Base-by-base conservation (phyloP, 768 basidiomycete genomes). In the Tylopilus sp. region DNA sequence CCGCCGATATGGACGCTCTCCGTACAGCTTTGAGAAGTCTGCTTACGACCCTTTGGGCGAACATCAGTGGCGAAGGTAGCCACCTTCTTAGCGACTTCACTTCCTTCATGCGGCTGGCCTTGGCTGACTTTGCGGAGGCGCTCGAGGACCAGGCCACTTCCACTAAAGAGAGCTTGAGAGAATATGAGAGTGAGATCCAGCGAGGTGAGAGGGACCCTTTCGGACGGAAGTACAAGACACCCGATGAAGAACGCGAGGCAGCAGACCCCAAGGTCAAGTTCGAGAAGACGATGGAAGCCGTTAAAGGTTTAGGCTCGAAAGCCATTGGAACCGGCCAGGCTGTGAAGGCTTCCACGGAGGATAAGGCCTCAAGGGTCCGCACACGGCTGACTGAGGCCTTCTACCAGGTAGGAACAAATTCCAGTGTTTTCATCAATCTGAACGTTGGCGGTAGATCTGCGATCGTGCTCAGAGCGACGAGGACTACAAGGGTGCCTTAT, bases 71-170 rank as follows among this genome's bases (percentile, higher is more conserved):
- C 4, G 85, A 86, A 63, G 78, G 81, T 14, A 68, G 72, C 38
- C 75, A 76, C 30, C 70, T 86, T 24, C 72, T 85, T 58, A 68
- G 74, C 48, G 87, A 89, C 65, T 78, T 87, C 59, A 74, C 83
- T 6, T 87, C 85, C 26, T 82, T 88, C 57, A 59, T 76, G 1
- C 81, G 87, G 1, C 76, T 86, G 28, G 77, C 84, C 3, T 69
- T 88, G 40, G 85, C 86, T 0, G 85, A 89, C 50, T 78, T 81
- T 0, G 85, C 86, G 1, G 85, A 85, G 47, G 67, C 77, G 17
- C 53, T 88, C 19, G 81, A 86, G 57, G 60, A 66, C 0, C 73
- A 75, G 46, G 87, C 86, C 0, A 70, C 73, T 4, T 56, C 61
- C 2, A 76, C 82, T 1, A 86, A 85, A 50, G 71, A 81, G 30